Conservation (phyloP, 176 grass and related monocot genomes). For the Oryza glumipatula region DNA sequence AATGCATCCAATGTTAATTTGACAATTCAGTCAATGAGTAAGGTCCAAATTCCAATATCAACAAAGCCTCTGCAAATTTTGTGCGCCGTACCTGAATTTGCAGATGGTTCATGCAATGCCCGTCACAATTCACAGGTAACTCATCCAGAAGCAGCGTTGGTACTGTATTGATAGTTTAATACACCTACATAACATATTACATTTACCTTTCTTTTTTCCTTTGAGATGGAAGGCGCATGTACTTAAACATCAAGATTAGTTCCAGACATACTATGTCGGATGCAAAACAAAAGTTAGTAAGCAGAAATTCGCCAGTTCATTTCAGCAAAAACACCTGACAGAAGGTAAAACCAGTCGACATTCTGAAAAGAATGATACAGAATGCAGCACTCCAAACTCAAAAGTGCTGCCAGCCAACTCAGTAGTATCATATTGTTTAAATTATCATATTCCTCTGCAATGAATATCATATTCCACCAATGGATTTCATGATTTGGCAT, state of each 20-base stretch:
- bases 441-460: neutral
- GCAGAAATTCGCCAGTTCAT: neutral
- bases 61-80: neutral
- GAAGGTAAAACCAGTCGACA: neutral
- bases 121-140: no score
- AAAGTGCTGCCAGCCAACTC: neutral
- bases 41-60: neutral
- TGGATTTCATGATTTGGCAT: conserved; percentile 1
- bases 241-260: no score
- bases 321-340: neutral
- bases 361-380: neutral
- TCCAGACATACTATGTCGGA: neutral
- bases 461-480: neutral
- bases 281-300: neutral
- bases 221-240: no score
- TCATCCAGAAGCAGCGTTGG: neutral
- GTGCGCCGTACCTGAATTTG: neutral
- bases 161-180: neutral
- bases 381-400: neutral
- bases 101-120: neutral
- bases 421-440: neutral
- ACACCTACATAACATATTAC: neutral
- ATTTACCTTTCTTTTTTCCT: neutral
- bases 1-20: neutral
- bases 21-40: neutral